A percentile compares a stretch with the other conserved stretches of the same genome.
Conservation (phyloP, 805 yeast species). For the Ascoidea asiatica region DNA sequence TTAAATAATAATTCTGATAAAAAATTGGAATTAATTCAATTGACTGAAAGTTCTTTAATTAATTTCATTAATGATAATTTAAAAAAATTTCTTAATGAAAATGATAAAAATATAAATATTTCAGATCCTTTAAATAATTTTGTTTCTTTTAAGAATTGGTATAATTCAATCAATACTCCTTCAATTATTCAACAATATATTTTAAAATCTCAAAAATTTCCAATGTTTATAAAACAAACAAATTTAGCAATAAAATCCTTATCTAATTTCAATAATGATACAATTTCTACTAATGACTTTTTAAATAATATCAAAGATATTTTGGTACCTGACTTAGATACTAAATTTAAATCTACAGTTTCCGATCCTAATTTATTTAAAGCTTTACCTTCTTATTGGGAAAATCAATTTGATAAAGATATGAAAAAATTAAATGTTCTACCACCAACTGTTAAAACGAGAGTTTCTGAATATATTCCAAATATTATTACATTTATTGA, state of each 20-base stretch:
- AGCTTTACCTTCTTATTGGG: constrained; percentile 82
- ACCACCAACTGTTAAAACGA: constrained; percentile 75
- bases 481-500: constrained; percentile 76
- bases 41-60: constrained; percentile 1
- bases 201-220: constrained; percentile 61
- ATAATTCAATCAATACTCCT: constrained; percentile 31
- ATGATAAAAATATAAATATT: constrained; percentile 13
- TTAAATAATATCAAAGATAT: constrained; percentile 55
- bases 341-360: constrained; percentile 56
- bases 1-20: constrained; percentile 6
- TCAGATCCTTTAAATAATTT: constrained; percentile 5
- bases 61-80: constrained; percentile 31
- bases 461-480: constrained; percentile 93
- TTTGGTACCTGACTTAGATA: constrained; percentile 60
- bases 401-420: constrained; percentile 67
- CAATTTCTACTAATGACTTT: constrained; percentile 21
- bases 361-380: constrained; percentile 78
- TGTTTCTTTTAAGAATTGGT: constrained; percentile 38
- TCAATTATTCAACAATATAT: constrained; percentile 36
- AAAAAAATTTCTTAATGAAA: constrained; percentile 18
- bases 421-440: constrained; percentile 78
- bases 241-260: constrained; percentile 35
- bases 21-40: constrained; percentile 9
- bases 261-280: constrained; percentile 12
- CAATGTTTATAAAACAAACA: constrained; percentile 68